A percentile compares a stretch with the other conserved stretches of the same genome.
phyloP scores from a whole-genome alignment of 2,329 filamentous ascomycete genomes.

The Knufia fluminis region DNA sequence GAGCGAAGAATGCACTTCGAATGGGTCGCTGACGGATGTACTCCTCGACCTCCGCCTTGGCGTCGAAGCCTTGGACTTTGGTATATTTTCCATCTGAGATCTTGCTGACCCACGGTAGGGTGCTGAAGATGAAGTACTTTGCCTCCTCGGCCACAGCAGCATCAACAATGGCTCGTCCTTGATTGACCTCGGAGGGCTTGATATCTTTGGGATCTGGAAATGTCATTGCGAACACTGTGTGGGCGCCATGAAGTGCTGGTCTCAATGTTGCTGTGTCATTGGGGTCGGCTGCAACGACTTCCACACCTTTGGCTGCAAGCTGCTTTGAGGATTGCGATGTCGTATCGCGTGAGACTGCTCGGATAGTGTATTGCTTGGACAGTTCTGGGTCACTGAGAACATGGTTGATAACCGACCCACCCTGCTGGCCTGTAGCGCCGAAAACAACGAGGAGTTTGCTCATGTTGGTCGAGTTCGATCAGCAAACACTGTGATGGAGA shows the following conservation, averaged over 20 bases:
- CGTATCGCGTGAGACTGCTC: slow-evolving; percentile 47
- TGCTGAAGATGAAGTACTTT: slow-evolving; percentile 28
- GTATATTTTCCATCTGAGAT: slow-evolving; percentile 28
- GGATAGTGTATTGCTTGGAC: slow-evolving; percentile 42
- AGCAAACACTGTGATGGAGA: not conserved
- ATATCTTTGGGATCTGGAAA: not conserved
- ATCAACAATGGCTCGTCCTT: slow-evolving; percentile 25
- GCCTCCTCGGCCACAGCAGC: slow-evolving; percentile 24
- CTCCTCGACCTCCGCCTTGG: slow-evolving; percentile 47
- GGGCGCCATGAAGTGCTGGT: slow-evolving; percentile 37
- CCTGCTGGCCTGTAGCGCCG: slow-evolving; percentile 40
- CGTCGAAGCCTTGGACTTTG: slow-evolving; percentile 44
- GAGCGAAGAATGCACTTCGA: slow-evolving; percentile 45
- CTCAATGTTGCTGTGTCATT: slow-evolving; percentile 38
- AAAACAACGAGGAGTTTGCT: slow-evolving; percentile 28
- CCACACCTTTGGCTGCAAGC: slow-evolving; percentile 39
- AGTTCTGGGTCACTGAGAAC: slow-evolving; percentile 37
- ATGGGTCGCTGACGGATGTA: slow-evolving; percentile 44
- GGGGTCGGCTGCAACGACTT: slow-evolving; percentile 46
- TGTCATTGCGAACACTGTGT: slow-evolving; percentile 46
- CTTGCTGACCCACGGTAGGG: slow-evolving; percentile 17
- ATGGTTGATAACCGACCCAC: slow-evolving; percentile 44
- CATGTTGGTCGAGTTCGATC: slow-evolving; percentile 6
- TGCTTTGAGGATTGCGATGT: slow-evolving; percentile 36
- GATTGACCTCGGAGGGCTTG: slow-evolving; percentile 21